A percentile compares a stretch with the other conserved stretches of the same genome.
Evolutionary conservation across 768 basidiomycete genomes (phyloP).

Genomic region (Kwoniella sp.): DNA sequence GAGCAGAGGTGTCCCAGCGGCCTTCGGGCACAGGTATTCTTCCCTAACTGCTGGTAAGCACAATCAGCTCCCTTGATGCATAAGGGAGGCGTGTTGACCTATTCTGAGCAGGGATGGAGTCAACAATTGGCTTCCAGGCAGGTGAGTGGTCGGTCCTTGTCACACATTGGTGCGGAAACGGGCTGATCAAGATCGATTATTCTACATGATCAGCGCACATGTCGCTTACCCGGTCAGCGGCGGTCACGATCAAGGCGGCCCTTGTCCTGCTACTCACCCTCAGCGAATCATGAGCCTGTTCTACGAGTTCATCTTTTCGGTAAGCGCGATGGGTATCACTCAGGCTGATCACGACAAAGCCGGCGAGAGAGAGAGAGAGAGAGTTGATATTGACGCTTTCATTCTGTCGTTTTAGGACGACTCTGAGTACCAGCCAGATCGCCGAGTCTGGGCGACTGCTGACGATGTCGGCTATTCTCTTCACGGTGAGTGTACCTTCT

Average conservation of each 20-base stretch:
- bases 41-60: slow-evolving; percentile 14
- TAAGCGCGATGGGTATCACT: too few species aligned
- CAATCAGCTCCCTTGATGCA: neutral
- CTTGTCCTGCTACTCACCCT: slow-evolving; percentile 53
- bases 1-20: slow-evolving; percentile 54
- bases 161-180: too few species aligned
- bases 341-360: too few species aligned
- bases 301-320: slow-evolving; percentile 55
- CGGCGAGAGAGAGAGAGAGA: too few species aligned
- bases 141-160: neutral
- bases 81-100: slow-evolving; percentile 40
- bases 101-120: slow-evolving; percentile 57
- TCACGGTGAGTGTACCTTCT: slow-evolving; percentile 10
- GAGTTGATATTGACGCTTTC: too few species aligned
- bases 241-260: slow-evolving; percentile 42
- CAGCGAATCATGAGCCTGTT: slow-evolving; percentile 54
- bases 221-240: slow-evolving; percentile 55
- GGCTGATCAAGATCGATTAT: neutral
- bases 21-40: slow-evolving; percentile 38
- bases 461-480: slow-evolving; percentile 48
- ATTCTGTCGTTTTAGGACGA: too few species aligned
- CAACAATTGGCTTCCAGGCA: slow-evolving; percentile 47
- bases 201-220: slow-evolving; percentile 53
- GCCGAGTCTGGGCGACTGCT: slow-evolving; percentile 52
- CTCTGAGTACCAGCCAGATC: slow-evolving; percentile 45